These are phyloP conservation scores for Austroboletus eburneus DNA, from an alignment of 768 basidiomycete species.

Conservation along the genomic window DNA sequence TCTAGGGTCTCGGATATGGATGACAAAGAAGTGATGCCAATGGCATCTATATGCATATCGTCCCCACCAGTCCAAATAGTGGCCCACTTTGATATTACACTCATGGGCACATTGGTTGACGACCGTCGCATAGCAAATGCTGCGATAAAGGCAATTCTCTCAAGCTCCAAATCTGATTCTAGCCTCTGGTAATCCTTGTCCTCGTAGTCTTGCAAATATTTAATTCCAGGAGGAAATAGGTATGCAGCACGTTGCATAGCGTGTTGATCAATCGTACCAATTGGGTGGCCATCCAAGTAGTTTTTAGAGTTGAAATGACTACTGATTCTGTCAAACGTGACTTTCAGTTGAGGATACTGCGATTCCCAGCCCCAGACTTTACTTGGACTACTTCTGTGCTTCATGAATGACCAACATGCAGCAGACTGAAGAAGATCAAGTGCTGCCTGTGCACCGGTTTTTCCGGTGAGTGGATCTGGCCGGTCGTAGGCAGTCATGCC, in stretches of 20 bases:
- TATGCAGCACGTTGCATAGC: neutral
- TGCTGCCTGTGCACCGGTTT: slow-evolving; percentile 41
- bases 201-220: neutral
- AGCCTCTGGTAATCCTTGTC: neutral
- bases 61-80: neutral
- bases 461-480: slow-evolving; percentile 39
- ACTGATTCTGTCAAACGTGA: neutral
- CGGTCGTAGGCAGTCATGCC: slow-evolving; percentile 36
- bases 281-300: neutral
- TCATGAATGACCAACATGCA: slow-evolving; percentile 35
- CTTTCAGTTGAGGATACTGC: neutral
- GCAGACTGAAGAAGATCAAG: slow-evolving; percentile 24
- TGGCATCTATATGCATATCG: too few species aligned
- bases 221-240: neutral
- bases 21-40: neutral
- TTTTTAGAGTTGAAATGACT: neutral
- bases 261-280: neutral
- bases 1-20: neutral
- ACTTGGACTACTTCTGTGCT: slow-evolving; percentile 8
- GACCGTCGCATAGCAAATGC: slow-evolving; percentile 2
- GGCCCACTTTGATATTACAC: neutral
- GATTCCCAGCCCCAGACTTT: neutral
- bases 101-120: neutral
- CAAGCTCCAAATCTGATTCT: neutral
- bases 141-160: neutral